Evolutionary conservation across 352 stramenopile species (phyloP), one percentile per base, ranked within the genome.

Genomic region (Phytopythium vexans): DNA sequence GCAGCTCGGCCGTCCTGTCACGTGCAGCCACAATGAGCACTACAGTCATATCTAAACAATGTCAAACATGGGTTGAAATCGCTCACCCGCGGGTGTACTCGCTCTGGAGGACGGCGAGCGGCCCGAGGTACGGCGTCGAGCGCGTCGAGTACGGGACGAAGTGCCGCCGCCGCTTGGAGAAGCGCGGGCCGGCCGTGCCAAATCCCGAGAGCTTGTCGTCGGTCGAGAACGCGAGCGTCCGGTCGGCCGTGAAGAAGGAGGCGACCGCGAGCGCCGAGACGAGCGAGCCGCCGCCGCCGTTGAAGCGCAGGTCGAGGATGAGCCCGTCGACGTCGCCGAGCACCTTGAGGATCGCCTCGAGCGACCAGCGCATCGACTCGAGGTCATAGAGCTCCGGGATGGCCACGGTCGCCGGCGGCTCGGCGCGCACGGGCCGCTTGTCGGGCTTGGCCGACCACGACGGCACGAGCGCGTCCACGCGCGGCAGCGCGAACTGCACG

Each of bases 341-440:
- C 7, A 72, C 72, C 31, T 76, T 60, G 40, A 93, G 70, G 27
- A 94, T 85, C 8, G 83, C 81, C 66, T 94, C 81, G n/a, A 94
- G 58, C 32, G 83, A 86, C 83, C 83, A 94, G 12, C 81, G 81
- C 81, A 94, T 92, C 6, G 81, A 85, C 62, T 94, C 83, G n/a
- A 94, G 52, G 54, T 94, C 83, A 54, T 89, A 94, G 15, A 89
- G 82, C 62, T 92, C 79, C 1, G 83, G 83, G 15, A 94, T 81
- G 0, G 65, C 41, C 43, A 75, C 46, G 37, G 59, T 8, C 15
- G 48, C 36, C 12, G 48, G 32, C 3, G 43, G 7, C 16, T 32
- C n/a, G 7, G 8, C 36, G 6, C 6, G 10, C 9, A 15, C 6
- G n/a, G 27, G 14, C 41, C 8, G 5, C 6, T n/a, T 16, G 32